phyloP scores from a whole-genome alignment of 2,329 filamentous ascomycete genomes.

The Trichoderma sp. region DNA sequence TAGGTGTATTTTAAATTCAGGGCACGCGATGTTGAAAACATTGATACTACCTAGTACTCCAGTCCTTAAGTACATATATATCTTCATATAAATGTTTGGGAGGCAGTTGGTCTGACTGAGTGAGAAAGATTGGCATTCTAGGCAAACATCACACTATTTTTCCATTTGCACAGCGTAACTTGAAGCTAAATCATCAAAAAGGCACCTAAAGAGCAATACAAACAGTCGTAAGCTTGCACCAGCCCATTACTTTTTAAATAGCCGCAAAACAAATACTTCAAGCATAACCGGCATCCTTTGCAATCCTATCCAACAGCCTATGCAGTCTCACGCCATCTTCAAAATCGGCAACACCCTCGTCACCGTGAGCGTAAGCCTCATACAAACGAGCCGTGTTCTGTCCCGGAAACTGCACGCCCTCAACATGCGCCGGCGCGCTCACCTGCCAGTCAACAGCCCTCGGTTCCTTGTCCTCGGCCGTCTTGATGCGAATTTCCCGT shows the following conservation, averaged over 20 bases:
- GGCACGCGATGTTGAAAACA: background rate
- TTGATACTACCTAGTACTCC: too few relatives aligned
- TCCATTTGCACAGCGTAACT: background rate
- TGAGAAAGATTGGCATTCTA: background rate
- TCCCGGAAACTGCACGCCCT: conserved; percentile 62
- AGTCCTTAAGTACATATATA: background rate
- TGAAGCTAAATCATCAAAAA: background rate
- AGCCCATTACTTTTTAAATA: background rate
- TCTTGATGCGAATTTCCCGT: background rate
- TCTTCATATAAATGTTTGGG: background rate
- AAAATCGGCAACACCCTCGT: conserved; percentile 7
- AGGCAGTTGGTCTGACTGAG: background rate
- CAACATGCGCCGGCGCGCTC: conserved; percentile 74
- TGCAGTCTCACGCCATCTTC: conserved; percentile 17
- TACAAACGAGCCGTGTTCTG: conserved; percentile 14
- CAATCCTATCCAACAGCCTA: conserved; percentile 18
- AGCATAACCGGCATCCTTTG: conserved; percentile 2
- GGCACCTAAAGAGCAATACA: background rate
- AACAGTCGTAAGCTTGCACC: rapidly evolving
- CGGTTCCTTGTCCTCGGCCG: conserved; percentile 30
- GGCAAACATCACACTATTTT: background rate
- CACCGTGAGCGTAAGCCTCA: conserved; percentile 14
- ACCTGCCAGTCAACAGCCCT: conserved; percentile 24
- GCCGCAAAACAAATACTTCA: background rate
- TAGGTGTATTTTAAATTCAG: background rate